These are phyloP conservation scores for Epichloe gansuensis DNA, from an alignment of 2,329 filamentous ascomycete genomes.

Conservation along the genomic window DNA sequence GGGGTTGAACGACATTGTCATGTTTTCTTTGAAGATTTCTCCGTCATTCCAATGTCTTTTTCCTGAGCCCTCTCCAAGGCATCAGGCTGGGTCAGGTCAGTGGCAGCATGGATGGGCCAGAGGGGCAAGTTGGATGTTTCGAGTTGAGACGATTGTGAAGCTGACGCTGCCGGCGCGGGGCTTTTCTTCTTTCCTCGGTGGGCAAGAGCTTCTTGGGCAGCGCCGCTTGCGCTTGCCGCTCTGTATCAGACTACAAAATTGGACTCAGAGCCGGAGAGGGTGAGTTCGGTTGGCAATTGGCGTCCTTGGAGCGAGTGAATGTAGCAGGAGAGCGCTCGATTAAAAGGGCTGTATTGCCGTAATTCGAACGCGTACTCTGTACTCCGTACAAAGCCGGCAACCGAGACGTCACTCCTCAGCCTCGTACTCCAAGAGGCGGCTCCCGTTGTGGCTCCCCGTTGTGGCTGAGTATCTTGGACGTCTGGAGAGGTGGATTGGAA, in stretches of 20 bases:
- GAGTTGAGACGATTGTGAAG: background rate
- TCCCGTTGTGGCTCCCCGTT: background rate
- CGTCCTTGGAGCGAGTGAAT: background rate
- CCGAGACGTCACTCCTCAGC: background rate
- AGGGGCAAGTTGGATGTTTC: background rate
- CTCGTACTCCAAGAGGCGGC: background rate
- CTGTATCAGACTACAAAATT: background rate
- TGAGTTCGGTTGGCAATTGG: background rate
- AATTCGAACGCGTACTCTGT: too few species aligned
- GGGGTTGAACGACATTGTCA: constrained; percentile 37
- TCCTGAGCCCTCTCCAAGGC: constrained; percentile 25
- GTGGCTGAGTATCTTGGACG: background rate
- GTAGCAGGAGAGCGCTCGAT: background rate
- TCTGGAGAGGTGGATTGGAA: background rate
- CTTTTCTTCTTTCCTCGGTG: background rate
- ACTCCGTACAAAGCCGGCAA: background rate
- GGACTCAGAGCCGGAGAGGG: background rate
- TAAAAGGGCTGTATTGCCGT: background rate
- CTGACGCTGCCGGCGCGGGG: constrained; percentile 1
- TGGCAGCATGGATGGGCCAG: constrained; percentile 23
- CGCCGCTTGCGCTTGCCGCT: constrained; percentile 8
- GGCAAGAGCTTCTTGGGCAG: constrained; percentile 3
- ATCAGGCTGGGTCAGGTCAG: constrained; percentile 20
- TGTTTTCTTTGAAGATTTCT: background rate
- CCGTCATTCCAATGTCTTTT: constrained; percentile 11